Percentiles rank a stretch among this genome's conserved stretches.
phyloP scores from a whole-genome alignment of 2,329 filamentous ascomycete species.

The Ophiostoma australiae region DNA sequence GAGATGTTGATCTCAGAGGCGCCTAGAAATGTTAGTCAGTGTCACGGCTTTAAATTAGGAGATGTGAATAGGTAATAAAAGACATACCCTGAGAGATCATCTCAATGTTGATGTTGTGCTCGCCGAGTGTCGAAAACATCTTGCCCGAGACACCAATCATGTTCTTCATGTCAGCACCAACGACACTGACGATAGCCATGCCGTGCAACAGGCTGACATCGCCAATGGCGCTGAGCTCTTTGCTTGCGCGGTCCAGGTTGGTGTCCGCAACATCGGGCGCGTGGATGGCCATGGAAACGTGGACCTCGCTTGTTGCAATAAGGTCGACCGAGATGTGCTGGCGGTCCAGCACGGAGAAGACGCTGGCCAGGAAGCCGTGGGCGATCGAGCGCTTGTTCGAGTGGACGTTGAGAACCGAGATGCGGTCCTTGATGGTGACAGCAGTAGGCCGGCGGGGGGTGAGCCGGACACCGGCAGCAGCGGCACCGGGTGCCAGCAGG shows the following conservation, averaged over 20 bases:
- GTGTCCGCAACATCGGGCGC: slow-evolving; percentile 59
- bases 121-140: slow-evolving; percentile 92
- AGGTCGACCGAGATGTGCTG: slow-evolving; percentile 88
- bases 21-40: slow-evolving; percentile 46
- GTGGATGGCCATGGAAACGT: slow-evolving; percentile 95
- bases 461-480: slow-evolving; percentile 39
- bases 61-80: not conserved
- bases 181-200: slow-evolving; percentile 93
- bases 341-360: slow-evolving; percentile 85
- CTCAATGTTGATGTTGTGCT: slow-evolving; percentile 93
- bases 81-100: slow-evolving; percentile 94
- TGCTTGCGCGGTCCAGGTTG: slow-evolving; percentile 49
- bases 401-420: slow-evolving; percentile 95
- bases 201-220: slow-evolving; percentile 84
- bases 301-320: slow-evolving; percentile 93
- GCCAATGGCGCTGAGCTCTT: slow-evolving; percentile 70
- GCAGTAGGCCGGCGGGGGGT: slow-evolving; percentile 74
- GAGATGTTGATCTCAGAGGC: slow-evolving; percentile 99
- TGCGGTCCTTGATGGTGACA: slow-evolving; percentile 95
- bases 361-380: slow-evolving; percentile 90
- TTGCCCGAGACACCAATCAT: slow-evolving; percentile 89
- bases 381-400: slow-evolving; percentile 95
- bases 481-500: not conserved
- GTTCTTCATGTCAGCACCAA: slow-evolving; percentile 95
- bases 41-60: slow-evolving; percentile 15